phyloP scores from a whole-genome alignment of 192 early-diverging fungal species.

The Podila minutissima region DNA sequence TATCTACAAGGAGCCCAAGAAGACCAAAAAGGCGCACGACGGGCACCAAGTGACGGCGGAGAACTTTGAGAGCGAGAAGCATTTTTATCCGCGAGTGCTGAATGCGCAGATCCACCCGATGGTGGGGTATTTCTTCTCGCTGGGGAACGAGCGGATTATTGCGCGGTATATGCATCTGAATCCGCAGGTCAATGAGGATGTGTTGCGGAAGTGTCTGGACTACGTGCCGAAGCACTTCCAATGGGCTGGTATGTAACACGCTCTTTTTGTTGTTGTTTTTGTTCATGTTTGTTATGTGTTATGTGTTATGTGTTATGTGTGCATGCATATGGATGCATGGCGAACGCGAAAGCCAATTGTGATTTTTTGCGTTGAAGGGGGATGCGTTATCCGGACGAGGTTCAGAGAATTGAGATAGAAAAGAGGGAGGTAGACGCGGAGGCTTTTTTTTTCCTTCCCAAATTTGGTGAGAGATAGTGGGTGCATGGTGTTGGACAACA shows the following conservation, averaged over 20 bases:
- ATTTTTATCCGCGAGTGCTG: slow-evolving; percentile 90
- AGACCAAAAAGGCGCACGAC: slow-evolving; percentile 15
- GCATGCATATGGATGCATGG: too few relatives aligned
- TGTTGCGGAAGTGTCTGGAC: slow-evolving; percentile 66
- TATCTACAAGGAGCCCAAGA: slow-evolving; percentile 47
- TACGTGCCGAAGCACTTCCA: slow-evolving; percentile 83
- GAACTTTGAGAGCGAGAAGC: slow-evolving; percentile 81
- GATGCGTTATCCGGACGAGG: too few relatives aligned
- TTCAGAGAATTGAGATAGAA: too few relatives aligned
- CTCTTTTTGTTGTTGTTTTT: too few relatives aligned
- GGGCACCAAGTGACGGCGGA: slow-evolving; percentile 35
- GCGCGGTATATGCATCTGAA: slow-evolving; percentile 88
- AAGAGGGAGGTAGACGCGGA: too few relatives aligned
- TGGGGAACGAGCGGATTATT: slow-evolving; percentile 91
- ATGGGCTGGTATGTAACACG: slow-evolving; percentile 72
- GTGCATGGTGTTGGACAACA: too few relatives aligned
- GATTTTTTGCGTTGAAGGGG: too few relatives aligned
- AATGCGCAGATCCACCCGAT: slow-evolving; percentile 91
- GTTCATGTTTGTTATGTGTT: too few relatives aligned
- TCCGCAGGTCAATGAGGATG: slow-evolving; percentile 76
- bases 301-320: too few relatives aligned
- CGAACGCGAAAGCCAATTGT: too few relatives aligned
- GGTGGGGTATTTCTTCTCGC: slow-evolving; percentile 82
- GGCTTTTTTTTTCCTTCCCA: too few relatives aligned
- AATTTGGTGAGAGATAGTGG: too few relatives aligned